These are phyloP conservation scores for Suillus brevipes DNA, from an alignment of 768 basidiomycete genomes.

Conservation along the genomic window DNA sequence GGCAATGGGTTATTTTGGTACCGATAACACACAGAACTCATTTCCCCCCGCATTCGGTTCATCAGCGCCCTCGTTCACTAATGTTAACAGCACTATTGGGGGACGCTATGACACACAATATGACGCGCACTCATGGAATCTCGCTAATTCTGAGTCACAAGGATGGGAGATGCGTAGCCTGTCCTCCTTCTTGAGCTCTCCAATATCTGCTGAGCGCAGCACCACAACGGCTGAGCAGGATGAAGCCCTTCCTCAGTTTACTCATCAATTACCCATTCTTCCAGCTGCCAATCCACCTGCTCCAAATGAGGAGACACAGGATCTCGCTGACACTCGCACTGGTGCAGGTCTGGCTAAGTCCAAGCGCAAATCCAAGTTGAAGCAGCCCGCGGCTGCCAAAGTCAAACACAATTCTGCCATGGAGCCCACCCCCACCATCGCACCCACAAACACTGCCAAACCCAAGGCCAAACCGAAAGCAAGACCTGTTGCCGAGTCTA, in stretches of 20 bases:
- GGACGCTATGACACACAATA: background rate
- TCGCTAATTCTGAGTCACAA: background rate
- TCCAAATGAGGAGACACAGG: background rate
- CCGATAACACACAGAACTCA: background rate
- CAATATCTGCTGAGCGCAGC: background rate
- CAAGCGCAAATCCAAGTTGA: background rate
- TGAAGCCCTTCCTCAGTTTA: background rate
- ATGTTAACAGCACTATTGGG: too few relatives aligned
- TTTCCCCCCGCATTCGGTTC: background rate
- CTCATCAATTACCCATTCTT: background rate
- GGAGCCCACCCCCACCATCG: background rate
- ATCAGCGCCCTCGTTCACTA: background rate
- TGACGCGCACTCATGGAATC: background rate
- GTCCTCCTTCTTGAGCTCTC: conserved; percentile 1
- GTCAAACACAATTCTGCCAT: background rate
- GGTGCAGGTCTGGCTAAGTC: background rate
- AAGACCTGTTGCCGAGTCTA: background rate
- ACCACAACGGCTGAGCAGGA: background rate
- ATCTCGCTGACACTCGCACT: too few relatives aligned
- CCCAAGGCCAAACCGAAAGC: background rate
- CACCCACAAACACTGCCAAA: conserved; percentile 16
- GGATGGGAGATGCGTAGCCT: background rate
- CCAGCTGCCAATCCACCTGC: background rate
- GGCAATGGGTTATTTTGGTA: background rate
- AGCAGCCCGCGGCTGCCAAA: background rate